These are phyloP conservation scores for Vanrija pseudolonga DNA, from an alignment of 1,284 basidiomycete species.

Conservation along the genomic window DNA sequence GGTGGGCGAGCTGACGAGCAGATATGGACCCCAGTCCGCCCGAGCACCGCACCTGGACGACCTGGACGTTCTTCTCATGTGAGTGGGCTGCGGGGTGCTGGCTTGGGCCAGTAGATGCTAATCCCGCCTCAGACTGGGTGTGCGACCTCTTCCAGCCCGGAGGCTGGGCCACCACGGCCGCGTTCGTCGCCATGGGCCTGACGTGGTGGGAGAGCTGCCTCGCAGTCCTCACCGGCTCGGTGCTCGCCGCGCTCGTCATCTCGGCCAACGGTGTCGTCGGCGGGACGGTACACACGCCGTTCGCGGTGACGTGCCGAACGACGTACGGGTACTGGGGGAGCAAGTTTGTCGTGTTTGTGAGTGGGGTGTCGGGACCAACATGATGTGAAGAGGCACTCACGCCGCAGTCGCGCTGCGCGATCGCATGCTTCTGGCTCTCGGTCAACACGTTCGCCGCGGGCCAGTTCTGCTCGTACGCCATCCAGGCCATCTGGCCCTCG, in stretches of 20 bases:
- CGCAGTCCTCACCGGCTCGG: slow-evolving; percentile 31
- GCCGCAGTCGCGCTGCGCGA: slow-evolving; percentile 58
- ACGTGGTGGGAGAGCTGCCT: slow-evolving; percentile 36
- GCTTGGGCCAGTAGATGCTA: too few relatives aligned
- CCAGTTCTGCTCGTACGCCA: slow-evolving; percentile 54
- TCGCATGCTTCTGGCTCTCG: slow-evolving; percentile 76
- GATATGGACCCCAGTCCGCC: slow-evolving; percentile 40
- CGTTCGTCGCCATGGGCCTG: slow-evolving; percentile 36
- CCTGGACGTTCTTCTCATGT: slow-evolving; percentile 38
- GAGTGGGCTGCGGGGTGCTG: neutral
- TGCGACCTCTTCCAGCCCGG: slow-evolving; percentile 35
- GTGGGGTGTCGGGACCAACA: slow-evolving; percentile 50
- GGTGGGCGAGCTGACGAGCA: neutral
- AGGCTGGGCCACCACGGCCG: slow-evolving; percentile 35
- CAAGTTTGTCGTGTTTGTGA: slow-evolving; percentile 51
- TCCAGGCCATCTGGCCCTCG: slow-evolving; percentile 74
- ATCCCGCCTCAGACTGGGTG: slow-evolving; percentile 31
- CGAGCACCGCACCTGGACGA: slow-evolving; percentile 36
- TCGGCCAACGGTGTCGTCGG: slow-evolving; percentile 64
- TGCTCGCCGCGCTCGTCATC: slow-evolving; percentile 31
- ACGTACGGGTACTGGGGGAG: slow-evolving; percentile 68
- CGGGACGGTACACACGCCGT: slow-evolving; percentile 64
- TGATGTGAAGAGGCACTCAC: too few relatives aligned
- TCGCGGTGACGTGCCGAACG: slow-evolving; percentile 68
- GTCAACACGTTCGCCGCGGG: slow-evolving; percentile 56